Conservation (phyloP, 257 asterid species). For the Fraxinus cuspidata region DNA sequence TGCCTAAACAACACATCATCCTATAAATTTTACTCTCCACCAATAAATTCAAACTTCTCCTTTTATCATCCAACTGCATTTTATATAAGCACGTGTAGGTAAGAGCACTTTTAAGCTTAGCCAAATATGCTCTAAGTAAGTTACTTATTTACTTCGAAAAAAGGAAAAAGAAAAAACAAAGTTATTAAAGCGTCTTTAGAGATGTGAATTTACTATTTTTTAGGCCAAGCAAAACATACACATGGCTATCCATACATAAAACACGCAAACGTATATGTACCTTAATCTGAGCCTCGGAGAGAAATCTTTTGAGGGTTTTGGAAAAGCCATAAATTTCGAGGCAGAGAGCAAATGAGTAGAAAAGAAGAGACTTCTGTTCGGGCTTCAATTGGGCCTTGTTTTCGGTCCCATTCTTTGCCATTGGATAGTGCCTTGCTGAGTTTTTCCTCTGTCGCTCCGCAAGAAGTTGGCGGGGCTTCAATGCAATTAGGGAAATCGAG, state of each 20-base stretch:
- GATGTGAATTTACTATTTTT: neutral
- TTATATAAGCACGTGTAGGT: neutral
- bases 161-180: no score
- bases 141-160: neutral
- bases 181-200: neutral
- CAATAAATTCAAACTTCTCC: neutral
- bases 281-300: conserved; percentile 51
- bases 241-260: neutral
- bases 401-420: conserved; percentile 30
- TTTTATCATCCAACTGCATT: neutral
- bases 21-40: conserved; percentile 8
- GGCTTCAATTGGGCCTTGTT: conserved; percentile 27
- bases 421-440: conserved; percentile 13
- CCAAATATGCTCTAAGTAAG: neutral
- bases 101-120: neutral
- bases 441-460: conserved; percentile 35
- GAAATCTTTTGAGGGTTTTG: conserved; percentile 55
- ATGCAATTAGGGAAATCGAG: conserved; percentile 28
- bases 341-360: conserved; percentile 50
- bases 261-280: conserved; percentile 18
- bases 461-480: conserved; percentile 59
- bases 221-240: neutral
- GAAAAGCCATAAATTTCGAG: conserved; percentile 45
- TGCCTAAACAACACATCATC: neutral
- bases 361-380: conserved; percentile 41